Evolutionary conservation across 148 eudicot species (phyloP).

Genomic region (Rhododendron ovatum): DNA sequence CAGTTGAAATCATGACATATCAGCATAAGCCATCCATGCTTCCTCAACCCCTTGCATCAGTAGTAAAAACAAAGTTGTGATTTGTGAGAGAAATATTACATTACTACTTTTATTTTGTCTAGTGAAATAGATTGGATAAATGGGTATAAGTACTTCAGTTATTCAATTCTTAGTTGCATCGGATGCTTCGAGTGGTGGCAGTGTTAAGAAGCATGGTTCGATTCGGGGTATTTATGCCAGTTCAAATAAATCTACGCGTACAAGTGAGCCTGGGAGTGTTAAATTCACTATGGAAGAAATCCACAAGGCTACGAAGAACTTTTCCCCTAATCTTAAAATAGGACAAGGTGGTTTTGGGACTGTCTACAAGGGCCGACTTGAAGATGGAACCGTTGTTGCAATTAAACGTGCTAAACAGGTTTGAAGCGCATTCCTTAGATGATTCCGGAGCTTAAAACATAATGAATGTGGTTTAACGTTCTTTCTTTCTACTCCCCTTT

Average conservation of each 20-base stretch:
- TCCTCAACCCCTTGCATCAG: not conserved
- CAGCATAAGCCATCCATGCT: not conserved
- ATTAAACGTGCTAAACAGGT: constrained; percentile 92
- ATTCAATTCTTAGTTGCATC: constrained; percentile 26
- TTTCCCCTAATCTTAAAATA: constrained; percentile 65
- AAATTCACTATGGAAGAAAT: constrained; percentile 61
- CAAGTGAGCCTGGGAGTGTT: constrained; percentile 33
- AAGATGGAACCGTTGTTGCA: constrained; percentile 76
- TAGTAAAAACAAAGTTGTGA: not conserved
- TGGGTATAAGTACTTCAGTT: not conserved
- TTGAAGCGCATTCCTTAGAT: not conserved
- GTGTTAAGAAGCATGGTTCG: constrained; percentile 27
- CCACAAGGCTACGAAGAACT: constrained; percentile 63
- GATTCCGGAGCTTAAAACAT: not conserved
- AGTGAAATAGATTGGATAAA: not conserved
- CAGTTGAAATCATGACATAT: not conserved
- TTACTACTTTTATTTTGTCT: not conserved
- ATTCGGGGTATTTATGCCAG: constrained; percentile 20
- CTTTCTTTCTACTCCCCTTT: not conserved
- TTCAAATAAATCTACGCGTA: constrained; percentile 31
- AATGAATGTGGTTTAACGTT: not conserved
- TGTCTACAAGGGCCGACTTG: constrained; percentile 64
- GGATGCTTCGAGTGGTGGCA: constrained; percentile 26
- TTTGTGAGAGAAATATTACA: not conserved
- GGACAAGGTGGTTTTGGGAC: constrained; percentile 96